Conservation (phyloP, 2,329 filamentous ascomycete species). For the Aureobasidium musti region DNA sequence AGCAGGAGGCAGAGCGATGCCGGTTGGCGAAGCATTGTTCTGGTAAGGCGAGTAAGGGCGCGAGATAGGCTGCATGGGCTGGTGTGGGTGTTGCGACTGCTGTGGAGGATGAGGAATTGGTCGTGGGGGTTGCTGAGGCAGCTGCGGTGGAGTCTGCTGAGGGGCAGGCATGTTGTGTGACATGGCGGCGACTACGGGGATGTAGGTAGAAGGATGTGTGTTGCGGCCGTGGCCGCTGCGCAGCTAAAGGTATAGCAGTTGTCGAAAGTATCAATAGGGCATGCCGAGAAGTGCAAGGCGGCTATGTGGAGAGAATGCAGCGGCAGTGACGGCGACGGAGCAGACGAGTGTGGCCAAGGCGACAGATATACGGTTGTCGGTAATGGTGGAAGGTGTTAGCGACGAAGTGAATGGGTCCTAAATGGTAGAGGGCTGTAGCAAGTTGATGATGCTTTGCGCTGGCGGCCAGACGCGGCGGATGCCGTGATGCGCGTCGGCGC, state of each 20-base stretch:
- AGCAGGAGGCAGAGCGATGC: conserved; percentile 64
- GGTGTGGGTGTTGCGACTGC: conserved; percentile 27
- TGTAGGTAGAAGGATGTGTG: neutral
- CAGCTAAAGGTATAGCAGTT: conserved; percentile 14
- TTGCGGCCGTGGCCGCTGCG: conserved; percentile 24
- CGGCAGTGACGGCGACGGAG: neutral
- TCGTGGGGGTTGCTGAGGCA: conserved; percentile 33
- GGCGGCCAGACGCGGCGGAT: conserved; percentile 1
- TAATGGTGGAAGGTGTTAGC: neutral
- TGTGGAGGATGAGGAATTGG: neutral
- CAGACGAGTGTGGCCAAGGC: neutral
- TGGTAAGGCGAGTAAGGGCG: conserved; percentile 49
- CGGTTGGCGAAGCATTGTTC: conserved; percentile 61
- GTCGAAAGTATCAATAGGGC: conserved; percentile 2
- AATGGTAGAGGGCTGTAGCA: neutral
- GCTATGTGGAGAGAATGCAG: neutral
- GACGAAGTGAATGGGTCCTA: neutral
- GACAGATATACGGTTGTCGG: neutral
- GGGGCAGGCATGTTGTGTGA: conserved; percentile 30
- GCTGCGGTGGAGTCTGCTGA: conserved; percentile 33
- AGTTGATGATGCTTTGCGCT: conserved; percentile 6
- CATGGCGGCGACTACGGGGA: conserved; percentile 21
- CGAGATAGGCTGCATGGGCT: conserved; percentile 33
- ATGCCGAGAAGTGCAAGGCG: conserved; percentile 4
- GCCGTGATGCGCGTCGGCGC: neutral